Conservation (phyloP, 352 stramenopile species). For the Saprolegnia parasitica region DNA sequence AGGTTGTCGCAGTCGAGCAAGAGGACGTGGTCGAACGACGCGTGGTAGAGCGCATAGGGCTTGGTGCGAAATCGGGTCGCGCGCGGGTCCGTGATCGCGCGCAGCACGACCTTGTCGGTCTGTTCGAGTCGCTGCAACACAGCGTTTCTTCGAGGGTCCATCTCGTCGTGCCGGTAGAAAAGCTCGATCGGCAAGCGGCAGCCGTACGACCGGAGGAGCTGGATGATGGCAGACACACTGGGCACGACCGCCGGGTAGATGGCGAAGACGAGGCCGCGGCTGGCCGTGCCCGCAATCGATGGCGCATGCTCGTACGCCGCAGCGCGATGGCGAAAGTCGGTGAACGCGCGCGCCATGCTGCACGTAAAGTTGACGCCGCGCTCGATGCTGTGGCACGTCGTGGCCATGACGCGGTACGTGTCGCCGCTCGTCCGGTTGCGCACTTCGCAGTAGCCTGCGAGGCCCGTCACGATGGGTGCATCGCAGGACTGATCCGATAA, state of each 20-base stretch:
- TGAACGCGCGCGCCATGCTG: constrained; percentile 40
- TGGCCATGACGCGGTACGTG: constrained; percentile 42
- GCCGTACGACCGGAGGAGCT: constrained; percentile 8
- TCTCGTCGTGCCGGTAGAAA: not conserved
- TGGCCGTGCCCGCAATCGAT: not conserved
- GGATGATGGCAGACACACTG: not conserved
- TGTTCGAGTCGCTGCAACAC: not conserved
- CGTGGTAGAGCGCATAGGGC: constrained; percentile 12
- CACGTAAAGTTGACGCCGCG: constrained; percentile 41
- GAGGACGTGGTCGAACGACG: constrained; percentile 17
- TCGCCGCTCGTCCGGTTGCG: constrained; percentile 35
- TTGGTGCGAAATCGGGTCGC: constrained; percentile 15
- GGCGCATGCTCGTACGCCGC: constrained; percentile 35
- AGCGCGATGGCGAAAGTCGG: constrained; percentile 38
- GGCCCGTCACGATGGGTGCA: constrained; percentile 34
- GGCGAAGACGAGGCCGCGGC: not conserved
- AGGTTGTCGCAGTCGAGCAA: constrained; percentile 26
- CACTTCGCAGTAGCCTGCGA: constrained; percentile 49
- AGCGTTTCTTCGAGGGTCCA: constrained; percentile 36
- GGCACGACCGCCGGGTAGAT: constrained; percentile 1
- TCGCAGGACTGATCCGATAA: constrained; percentile 36
- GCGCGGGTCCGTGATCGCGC: constrained; percentile 9
- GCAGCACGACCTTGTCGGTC: constrained; percentile 14
- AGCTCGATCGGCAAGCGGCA: constrained; percentile 22
- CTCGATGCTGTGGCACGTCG: constrained; percentile 58